Evolutionary conservation across 805 yeast genomes (phyloP).

Genomic region (Alloascoidea africana): DNA sequence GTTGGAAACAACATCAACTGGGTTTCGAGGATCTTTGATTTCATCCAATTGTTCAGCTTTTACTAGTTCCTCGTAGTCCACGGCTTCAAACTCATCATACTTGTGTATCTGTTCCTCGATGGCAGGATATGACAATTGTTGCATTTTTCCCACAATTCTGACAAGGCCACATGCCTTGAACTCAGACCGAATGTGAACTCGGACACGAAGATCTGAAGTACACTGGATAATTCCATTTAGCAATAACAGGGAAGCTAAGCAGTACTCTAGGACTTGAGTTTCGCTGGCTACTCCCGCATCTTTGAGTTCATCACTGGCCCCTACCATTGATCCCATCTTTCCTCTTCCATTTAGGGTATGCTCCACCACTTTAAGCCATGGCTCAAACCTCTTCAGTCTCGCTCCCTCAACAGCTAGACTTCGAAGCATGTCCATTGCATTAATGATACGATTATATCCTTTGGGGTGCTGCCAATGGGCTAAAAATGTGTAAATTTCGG

Average conservation of each 20-base stretch:
- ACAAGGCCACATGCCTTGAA: conserved; percentile 42
- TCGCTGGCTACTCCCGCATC: conserved; percentile 36
- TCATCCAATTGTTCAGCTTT: conserved; percentile 22
- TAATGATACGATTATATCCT: conserved; percentile 42
- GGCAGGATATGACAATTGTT: conserved; percentile 36
- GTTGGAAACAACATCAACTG: conserved; percentile 49
- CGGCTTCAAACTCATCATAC: conserved; percentile 38
- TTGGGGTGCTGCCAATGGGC: conserved; percentile 28
- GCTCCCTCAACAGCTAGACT: conserved; percentile 16
- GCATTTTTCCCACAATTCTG: conserved; percentile 34
- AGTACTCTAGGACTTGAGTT: conserved; percentile 52
- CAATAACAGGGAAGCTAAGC: conserved; percentile 54
- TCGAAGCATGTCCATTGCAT: conserved; percentile 32
- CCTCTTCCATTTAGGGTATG: conserved; percentile 75
- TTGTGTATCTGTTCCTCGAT: conserved; percentile 52
- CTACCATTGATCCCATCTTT: conserved; percentile 78
- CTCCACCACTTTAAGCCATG: conserved; percentile 57
- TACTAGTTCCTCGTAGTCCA: conserved; percentile 33
- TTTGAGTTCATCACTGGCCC: conserved; percentile 75
- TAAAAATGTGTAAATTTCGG: conserved; percentile 55
- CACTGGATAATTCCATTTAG: conserved; percentile 39
- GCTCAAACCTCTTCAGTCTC: no score
- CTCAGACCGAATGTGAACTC: conserved; percentile 45
- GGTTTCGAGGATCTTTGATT: conserved; percentile 49
- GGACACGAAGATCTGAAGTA: conserved; percentile 17